Evolutionary conservation across 1,284 basidiomycete species (phyloP).

Genomic region (Kwoniella shivajii): DNA sequence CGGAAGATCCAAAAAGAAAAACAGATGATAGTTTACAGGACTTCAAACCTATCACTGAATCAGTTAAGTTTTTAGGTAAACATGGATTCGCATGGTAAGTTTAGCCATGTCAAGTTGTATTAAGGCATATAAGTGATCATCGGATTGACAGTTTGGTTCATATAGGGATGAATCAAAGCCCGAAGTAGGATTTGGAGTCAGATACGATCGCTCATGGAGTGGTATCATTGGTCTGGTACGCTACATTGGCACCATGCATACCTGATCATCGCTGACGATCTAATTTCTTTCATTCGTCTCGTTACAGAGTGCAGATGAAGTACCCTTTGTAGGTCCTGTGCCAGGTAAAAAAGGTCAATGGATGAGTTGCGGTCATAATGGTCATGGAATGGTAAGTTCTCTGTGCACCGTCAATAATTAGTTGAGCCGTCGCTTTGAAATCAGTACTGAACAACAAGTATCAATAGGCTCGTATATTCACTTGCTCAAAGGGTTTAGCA

Average conservation of each 20-base stretch:
- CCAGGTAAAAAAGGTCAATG: conserved; percentile 38
- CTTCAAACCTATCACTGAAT: conserved; percentile 27
- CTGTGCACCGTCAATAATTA: too few relatives aligned
- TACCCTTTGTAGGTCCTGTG: conserved; percentile 36
- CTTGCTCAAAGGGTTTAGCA: conserved; percentile 28
- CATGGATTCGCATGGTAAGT: conserved; percentile 14
- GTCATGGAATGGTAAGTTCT: conserved; percentile 39
- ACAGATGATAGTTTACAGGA: conserved; percentile 27
- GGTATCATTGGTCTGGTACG: conserved; percentile 33
- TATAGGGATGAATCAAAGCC: conserved; percentile 11
- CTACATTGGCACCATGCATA: background rate
- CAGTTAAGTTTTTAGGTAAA: conserved; percentile 13
- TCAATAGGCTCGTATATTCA: conserved; percentile 32
- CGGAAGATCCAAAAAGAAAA: conserved; percentile 9
- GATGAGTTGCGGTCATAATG: conserved; percentile 36
- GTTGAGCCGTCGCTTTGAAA: background rate
- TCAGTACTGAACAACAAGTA: background rate
- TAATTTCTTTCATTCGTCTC: background rate
- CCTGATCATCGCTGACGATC: background rate
- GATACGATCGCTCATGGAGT: conserved; percentile 33
- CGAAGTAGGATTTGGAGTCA: conserved; percentile 4
- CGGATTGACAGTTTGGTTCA: conserved; percentile 5
- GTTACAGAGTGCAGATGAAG: conserved; percentile 26
- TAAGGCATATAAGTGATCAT: too few relatives aligned
- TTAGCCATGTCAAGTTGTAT: too few relatives aligned